Evolutionary conservation across 2,329 filamentous ascomycete genomes (phyloP).

Genomic region (Cucurbitaria berberidis): DNA sequence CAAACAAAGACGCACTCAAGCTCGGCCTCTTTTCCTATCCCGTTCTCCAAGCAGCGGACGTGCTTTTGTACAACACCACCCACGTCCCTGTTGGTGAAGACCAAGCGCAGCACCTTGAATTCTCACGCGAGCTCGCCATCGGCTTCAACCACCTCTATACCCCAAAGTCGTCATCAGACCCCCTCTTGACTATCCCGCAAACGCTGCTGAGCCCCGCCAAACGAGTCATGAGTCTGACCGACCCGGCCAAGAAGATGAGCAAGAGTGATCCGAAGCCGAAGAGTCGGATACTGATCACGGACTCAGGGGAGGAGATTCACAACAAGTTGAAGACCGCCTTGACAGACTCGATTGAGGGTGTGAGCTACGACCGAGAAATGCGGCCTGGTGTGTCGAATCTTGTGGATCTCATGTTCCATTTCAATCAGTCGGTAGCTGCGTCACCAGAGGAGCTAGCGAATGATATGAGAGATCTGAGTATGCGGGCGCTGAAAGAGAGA

Average conservation of each 20-base stretch:
- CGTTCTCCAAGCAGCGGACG: constrained; percentile 92
- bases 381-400: constrained; percentile 90
- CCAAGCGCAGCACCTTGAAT: constrained; percentile 92
- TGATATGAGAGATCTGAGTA: constrained; percentile 53
- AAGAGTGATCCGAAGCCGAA: constrained; percentile 77
- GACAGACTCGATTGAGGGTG: constrained; percentile 72
- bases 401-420: constrained; percentile 76
- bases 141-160: constrained; percentile 86
- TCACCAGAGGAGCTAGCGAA: constrained; percentile 55
- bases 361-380: constrained; percentile 72
- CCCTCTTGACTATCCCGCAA: constrained; percentile 30
- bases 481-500: constrained; percentile 68
- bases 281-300: constrained; percentile 84
- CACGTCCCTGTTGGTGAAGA: constrained; percentile 98
- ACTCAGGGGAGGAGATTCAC: constrained; percentile 67
- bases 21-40: constrained; percentile 95
- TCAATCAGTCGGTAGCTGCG: constrained; percentile 56
- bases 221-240: constrained; percentile 85
- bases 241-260: constrained; percentile 88
- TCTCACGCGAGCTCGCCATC: constrained; percentile 81
- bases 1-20: constrained; percentile 68
- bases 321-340: constrained; percentile 74
- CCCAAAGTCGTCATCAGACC: constrained; percentile 16
- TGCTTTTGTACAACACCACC: constrained; percentile 83
- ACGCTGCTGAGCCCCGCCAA: constrained; percentile 64